phyloP scores from a whole-genome alignment of 345 rosid genomes.

The Linum usitatissimum region DNA sequence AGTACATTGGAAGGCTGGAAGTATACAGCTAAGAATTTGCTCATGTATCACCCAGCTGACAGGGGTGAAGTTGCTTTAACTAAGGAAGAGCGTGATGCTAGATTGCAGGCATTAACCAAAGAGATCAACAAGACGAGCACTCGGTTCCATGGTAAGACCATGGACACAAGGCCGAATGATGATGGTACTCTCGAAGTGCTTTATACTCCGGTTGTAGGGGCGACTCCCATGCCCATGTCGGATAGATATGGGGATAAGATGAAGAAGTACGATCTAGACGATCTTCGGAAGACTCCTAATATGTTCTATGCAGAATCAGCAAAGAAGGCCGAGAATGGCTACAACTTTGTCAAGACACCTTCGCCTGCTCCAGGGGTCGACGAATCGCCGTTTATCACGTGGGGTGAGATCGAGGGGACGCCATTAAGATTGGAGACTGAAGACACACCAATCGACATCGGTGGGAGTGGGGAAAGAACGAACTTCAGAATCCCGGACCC shows the following conservation, averaged over 20 bases:
- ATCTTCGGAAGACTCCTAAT: conserved; percentile 76
- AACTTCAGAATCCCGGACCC: conserved; percentile 70
- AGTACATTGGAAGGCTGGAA: conserved; percentile 87
- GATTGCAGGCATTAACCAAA: conserved; percentile 61
- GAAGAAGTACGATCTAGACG: conserved; percentile 83
- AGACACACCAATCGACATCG: conserved; percentile 85
- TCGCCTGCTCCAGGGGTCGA: conserved; percentile 92
- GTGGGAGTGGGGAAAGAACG: conserved; percentile 77
- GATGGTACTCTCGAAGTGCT: conserved; percentile 76
- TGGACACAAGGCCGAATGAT: conserved; percentile 75
- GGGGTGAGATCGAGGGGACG: conserved; percentile 99
- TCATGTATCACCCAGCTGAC: conserved; percentile 94
- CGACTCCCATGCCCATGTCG: conserved; percentile 52
- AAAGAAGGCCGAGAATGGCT: conserved; percentile 76
- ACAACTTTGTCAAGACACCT: conserved; percentile 81
- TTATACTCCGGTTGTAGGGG: conserved; percentile 67
- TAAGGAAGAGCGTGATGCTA: conserved; percentile 54
- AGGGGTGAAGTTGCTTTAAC: conserved; percentile 79
- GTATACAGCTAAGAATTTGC: conserved; percentile 73
- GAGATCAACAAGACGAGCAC: conserved; percentile 63
- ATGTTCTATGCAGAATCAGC: conserved; percentile 61
- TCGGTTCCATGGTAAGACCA: conserved; percentile 74
- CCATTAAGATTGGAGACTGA: conserved; percentile 80
- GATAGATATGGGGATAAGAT: conserved; percentile 61
- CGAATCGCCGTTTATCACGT: conserved; percentile 84